Percentiles rank a stretch among this genome's conserved stretches.
Evolutionary conservation across 768 basidiomycete species (phyloP).

Genomic region (Mycena rebaudengoi): DNA sequence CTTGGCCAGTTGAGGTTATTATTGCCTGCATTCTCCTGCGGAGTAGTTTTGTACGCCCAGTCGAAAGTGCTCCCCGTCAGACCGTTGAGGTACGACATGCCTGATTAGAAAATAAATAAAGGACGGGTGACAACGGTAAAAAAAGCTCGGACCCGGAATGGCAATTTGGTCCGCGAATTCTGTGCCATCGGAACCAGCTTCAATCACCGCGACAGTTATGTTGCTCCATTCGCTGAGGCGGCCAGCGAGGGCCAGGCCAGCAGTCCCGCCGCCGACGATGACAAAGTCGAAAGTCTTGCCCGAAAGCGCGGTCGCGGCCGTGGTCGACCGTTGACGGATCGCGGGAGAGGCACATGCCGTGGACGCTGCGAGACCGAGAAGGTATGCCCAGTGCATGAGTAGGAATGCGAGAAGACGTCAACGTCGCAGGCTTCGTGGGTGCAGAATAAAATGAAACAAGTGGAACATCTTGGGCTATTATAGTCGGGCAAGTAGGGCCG

Average conservation of each 20-base stretch:
- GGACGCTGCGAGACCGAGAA: slow-evolving; percentile 9
- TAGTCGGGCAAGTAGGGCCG: no score
- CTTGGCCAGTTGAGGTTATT: slow-evolving; percentile 14
- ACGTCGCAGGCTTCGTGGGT: no score
- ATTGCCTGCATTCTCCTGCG: slow-evolving; percentile 17
- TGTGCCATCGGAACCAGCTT: slow-evolving; percentile 24
- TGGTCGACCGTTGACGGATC: slow-evolving; percentile 24
- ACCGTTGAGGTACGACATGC: slow-evolving; percentile 27
- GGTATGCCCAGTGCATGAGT: background rate
- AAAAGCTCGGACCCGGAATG: slow-evolving; percentile 17
- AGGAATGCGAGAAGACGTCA: no score
- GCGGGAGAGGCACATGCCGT: slow-evolving; percentile 1
- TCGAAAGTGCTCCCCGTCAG: slow-evolving; percentile 14
- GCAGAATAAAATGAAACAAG: no score
- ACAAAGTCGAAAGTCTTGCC: slow-evolving; percentile 27
- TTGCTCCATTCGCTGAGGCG: slow-evolving; percentile 24
- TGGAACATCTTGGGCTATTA: no score
- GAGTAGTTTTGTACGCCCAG: slow-evolving; percentile 21
- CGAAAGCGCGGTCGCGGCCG: slow-evolving; percentile 17
- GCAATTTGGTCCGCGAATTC: slow-evolving; percentile 19
- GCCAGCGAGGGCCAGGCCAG: slow-evolving; percentile 22
- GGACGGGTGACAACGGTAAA: background rate
- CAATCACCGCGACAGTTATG: slow-evolving; percentile 26
- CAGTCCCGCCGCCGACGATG: slow-evolving; percentile 25
- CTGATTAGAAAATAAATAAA: background rate